Base-by-base conservation (phyloP, 2,329 filamentous ascomycete species). In the Penicillium sp. region DNA sequence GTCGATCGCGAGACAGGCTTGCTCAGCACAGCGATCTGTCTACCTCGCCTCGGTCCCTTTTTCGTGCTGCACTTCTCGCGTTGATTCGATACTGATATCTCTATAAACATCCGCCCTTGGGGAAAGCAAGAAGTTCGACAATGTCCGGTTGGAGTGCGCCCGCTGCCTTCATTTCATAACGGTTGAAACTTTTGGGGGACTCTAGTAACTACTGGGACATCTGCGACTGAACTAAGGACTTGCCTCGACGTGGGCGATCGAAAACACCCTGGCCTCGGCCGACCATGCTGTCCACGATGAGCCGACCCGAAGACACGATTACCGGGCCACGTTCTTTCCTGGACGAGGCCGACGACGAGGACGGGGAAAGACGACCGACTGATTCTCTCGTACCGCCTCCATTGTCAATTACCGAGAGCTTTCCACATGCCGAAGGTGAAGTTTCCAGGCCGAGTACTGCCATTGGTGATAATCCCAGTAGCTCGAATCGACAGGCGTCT, bases 251-350 rank as follows among this genome's bases (percentile, higher is more conserved):
- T 39, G 19, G 17, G 26, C 43, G 28, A 35, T 47, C 19, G 15
- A 36, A 13, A 33, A 25, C 16, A 18, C n/a, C 33, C 15, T 5
- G 27, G 23, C 23, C 17, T 15, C n/a, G 13, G 27, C 40, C 42
- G 36, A 45, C 26, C 34, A 59, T 62, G 58, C 49, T 64, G 42
- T 54, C 58, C 45, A 58, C 60, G 31, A 69, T 68, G 62, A 48
- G 51, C 40, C 64, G 63, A 37, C 53, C 61, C 29, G 67, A 69
- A 41, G 65, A 69, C 45, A 61, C 58, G 9, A 49, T 63, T 17
- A 58, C 59, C 50, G 61, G 58, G 30, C 54, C 52, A 48, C 62
- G 53, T 43, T 43, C 57, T 21, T 60, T 60, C 46, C 58, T 53
- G 37, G 51, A 44, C 21, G 63, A 65, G 20, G 39, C 48, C 18